phyloP scores from a whole-genome alignment of 176 grass and related monocot genomes.

The Rhynchospora breviuscula region DNA sequence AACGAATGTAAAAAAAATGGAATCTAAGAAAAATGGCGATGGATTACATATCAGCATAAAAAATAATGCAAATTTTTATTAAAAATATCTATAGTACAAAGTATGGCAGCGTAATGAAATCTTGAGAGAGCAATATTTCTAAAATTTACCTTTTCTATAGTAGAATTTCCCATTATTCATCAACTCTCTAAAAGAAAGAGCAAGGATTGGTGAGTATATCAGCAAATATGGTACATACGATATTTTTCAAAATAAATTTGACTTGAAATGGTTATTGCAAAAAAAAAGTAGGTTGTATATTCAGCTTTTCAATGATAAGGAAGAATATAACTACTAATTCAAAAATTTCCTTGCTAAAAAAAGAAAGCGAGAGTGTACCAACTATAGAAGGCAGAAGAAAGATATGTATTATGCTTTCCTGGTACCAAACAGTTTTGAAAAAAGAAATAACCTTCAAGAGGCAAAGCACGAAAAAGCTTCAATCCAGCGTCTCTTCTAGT shows the following conservation, averaged over 20 bases:
- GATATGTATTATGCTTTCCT: not conserved
- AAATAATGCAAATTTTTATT: too few relatives aligned
- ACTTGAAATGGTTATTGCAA: not conserved
- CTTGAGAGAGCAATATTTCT: too few relatives aligned
- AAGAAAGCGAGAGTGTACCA: not conserved
- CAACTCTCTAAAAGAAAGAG: slow-evolving; percentile 32
- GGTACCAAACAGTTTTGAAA: not conserved
- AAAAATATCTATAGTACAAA: too few relatives aligned
- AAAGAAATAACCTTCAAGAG: too few relatives aligned
- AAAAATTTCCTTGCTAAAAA: not conserved
- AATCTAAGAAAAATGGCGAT: too few relatives aligned
- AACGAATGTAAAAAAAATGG: too few relatives aligned
- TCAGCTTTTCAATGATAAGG: not conserved
- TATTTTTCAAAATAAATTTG: not conserved
- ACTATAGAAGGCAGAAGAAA: not conserved
- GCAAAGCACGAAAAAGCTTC: too few relatives aligned
- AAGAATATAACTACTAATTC: not conserved
- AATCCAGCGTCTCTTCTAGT: too few relatives aligned
- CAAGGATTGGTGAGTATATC: not conserved
- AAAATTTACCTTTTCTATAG: too few relatives aligned
- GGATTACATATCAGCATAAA: too few relatives aligned
- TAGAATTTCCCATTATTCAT: too few relatives aligned
- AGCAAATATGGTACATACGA: not conserved
- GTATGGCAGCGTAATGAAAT: too few relatives aligned
- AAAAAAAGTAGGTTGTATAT: not conserved